A percentile compares a stretch with the other conserved stretches of the same genome.
phyloP scores from a whole-genome alignment of 2,329 filamentous ascomycete genomes.

The Cercospora sesami region DNA sequence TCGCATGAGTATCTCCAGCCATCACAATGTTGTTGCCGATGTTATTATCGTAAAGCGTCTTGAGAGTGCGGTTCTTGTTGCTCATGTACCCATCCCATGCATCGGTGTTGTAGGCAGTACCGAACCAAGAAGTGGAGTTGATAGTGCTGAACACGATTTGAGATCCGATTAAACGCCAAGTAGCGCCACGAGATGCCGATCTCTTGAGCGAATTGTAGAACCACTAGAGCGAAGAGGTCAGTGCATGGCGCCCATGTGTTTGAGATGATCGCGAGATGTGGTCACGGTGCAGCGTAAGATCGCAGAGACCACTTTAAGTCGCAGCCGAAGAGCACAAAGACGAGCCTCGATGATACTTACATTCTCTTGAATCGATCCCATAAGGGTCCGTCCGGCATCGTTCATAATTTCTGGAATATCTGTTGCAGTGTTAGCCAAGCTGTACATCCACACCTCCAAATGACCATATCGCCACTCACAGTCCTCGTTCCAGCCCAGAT shows the following conservation, averaged over 20 bases:
- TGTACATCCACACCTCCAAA: background rate
- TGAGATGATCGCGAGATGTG: too few relatives aligned
- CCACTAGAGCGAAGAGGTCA: conserved; percentile 15
- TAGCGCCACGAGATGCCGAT: conserved; percentile 59
- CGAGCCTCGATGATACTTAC: background rate
- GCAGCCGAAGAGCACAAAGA: background rate
- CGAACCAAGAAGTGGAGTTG: conserved; percentile 43
- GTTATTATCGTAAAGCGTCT: conserved; percentile 60
- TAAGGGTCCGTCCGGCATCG: conserved; percentile 34
- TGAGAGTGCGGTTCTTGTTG: conserved; percentile 68
- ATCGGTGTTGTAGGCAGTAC: conserved; percentile 53
- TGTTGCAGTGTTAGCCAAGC: conserved; percentile 2
- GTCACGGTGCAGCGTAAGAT: too few relatives aligned
- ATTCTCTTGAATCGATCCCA: conserved; percentile 33
- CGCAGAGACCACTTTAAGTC: too few relatives aligned
- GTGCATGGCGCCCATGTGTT: background rate
- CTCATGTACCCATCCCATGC: conserved; percentile 65
- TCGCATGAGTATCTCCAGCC: conserved; percentile 66
- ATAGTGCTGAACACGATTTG: conserved; percentile 66
- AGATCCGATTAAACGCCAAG: conserved; percentile 69
- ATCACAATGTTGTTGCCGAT: conserved; percentile 72
- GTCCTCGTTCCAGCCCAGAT: conserved; percentile 34
- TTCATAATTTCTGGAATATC: conserved; percentile 30
- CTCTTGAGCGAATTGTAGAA: conserved; percentile 54
- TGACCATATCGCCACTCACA: background rate